phyloP scores from a whole-genome alignment of 108 stramenopile species.

The Cyclotella kingstonii region DNA sequence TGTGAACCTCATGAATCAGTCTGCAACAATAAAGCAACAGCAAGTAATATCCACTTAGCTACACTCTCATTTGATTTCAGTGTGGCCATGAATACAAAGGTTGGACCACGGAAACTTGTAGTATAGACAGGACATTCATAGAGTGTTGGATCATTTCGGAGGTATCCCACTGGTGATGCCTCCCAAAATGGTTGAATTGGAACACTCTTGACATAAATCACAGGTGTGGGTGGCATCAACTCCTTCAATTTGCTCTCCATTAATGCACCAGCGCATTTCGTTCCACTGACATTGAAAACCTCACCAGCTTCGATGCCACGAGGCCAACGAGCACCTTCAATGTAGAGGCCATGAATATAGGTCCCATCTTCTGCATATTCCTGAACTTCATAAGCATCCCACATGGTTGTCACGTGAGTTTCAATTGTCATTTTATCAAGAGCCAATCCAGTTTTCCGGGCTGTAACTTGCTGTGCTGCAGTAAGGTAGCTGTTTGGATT shows the following conservation, averaged over 20 bases:
- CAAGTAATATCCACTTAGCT: slow-evolving; percentile 65
- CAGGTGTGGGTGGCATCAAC: slow-evolving; percentile 58
- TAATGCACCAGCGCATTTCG: slow-evolving; percentile 42
- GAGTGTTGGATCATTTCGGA: slow-evolving; percentile 52
- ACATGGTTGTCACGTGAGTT: slow-evolving; percentile 64
- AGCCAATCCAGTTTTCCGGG: slow-evolving; percentile 54
- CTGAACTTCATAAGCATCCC: slow-evolving; percentile 45
- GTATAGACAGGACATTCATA: slow-evolving; percentile 77
- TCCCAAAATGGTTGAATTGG: slow-evolving; percentile 66
- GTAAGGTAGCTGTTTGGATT: slow-evolving; percentile 78
- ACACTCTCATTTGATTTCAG: slow-evolving; percentile 51
- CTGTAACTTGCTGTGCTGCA: slow-evolving; percentile 77
- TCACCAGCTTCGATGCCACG: slow-evolving; percentile 49
- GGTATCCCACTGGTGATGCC: slow-evolving; percentile 73
- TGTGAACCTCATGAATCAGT: slow-evolving; percentile 21
- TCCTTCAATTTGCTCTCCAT: slow-evolving; percentile 71
- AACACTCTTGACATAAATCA: slow-evolving; percentile 75
- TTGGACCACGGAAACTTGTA: slow-evolving; percentile 69
- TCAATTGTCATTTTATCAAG: slow-evolving; percentile 79
- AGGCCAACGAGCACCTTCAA: slow-evolving; percentile 77
- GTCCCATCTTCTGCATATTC: slow-evolving; percentile 61
- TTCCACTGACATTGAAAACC: slow-evolving; percentile 21
- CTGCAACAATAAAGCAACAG: slow-evolving; percentile 66
- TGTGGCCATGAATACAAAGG: slow-evolving; percentile 73
- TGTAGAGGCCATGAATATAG: slow-evolving; percentile 70